Conservation (phyloP, 805 yeast species). For the Torulaspora franciscae region DNA sequence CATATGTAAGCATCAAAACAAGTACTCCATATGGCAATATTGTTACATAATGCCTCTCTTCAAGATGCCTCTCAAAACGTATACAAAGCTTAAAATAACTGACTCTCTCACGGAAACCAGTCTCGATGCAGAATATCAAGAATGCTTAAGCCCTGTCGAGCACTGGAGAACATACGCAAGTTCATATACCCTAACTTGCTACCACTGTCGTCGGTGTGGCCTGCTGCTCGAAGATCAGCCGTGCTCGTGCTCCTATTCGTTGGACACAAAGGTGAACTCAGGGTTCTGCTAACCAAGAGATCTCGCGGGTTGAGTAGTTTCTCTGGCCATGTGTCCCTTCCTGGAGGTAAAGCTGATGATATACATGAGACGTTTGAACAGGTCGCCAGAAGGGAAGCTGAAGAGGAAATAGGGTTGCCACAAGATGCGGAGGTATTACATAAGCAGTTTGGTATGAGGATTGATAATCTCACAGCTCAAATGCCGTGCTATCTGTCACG, state of each 20-base stretch:
- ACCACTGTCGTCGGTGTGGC: slow-evolving; percentile 58
- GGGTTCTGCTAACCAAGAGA: slow-evolving; percentile 76
- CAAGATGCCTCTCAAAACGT: neutral
- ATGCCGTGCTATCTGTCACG: slow-evolving; percentile 80
- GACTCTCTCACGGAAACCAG: neutral
- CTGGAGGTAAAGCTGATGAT: slow-evolving; percentile 87
- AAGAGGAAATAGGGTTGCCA: slow-evolving; percentile 79
- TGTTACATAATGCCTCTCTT: neutral
- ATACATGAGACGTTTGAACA: slow-evolving; percentile 62
- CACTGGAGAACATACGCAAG: slow-evolving; percentile 21
- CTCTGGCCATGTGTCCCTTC: slow-evolving; percentile 87
- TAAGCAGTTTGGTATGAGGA: slow-evolving; percentile 46
- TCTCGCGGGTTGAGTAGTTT: slow-evolving; percentile 64
- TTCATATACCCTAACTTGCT: slow-evolving; percentile 16
- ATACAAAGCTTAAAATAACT: neutral
- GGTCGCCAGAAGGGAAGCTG: slow-evolving; percentile 76
- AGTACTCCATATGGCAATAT: neutral
- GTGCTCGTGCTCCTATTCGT: slow-evolving; percentile 71
- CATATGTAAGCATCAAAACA: slow-evolving; percentile 7
- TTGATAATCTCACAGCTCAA: slow-evolving; percentile 52
- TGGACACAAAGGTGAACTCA: slow-evolving; percentile 66
- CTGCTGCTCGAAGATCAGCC: slow-evolving; percentile 66
- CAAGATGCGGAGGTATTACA: slow-evolving; percentile 42
- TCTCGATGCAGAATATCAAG: neutral
- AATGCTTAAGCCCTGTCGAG: slow-evolving; percentile 20